phyloP scores from a whole-genome alignment of 176 grass and related monocot species.

The bread wheat (Triticum aestivum) region DNA sequence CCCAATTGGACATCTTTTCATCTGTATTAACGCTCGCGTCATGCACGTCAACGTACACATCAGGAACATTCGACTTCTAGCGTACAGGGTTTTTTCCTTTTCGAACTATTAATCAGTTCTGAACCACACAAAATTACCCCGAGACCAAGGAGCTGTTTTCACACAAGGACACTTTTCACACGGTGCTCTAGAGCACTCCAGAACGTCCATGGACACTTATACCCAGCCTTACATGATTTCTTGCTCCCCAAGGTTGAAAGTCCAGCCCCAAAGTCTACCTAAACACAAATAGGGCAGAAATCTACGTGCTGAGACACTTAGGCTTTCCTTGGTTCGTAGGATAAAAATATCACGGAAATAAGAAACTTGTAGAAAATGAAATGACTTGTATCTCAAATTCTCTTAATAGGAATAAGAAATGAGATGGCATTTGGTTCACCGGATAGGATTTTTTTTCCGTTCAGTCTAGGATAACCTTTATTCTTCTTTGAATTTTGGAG shows the following conservation, averaged over 20 bases:
- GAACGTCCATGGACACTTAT: background rate
- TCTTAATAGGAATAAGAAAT: too few relatives aligned
- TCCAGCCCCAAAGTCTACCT: background rate
- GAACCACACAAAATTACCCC: background rate
- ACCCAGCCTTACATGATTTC: background rate
- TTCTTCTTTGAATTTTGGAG: too few relatives aligned
- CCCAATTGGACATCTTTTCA: too few relatives aligned
- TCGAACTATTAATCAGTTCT: background rate
- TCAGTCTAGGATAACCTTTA: too few relatives aligned
- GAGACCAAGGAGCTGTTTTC: background rate
- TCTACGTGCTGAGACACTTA: too few relatives aligned
- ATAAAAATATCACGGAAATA: too few relatives aligned
- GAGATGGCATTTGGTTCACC: too few relatives aligned
- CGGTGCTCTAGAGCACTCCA: background rate
- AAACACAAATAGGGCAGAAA: background rate
- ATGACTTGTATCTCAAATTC: too few relatives aligned
- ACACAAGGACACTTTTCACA: background rate
- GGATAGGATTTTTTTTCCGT: too few relatives aligned
- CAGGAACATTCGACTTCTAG: background rate
- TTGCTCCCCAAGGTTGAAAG: slow-evolving; percentile 31
- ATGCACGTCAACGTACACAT: background rate
- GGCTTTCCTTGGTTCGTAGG: too few relatives aligned
- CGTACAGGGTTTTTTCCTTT: background rate
- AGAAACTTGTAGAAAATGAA: too few relatives aligned
- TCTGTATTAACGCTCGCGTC: background rate